Evolutionary conservation across 805 yeast genomes (phyloP).

Genomic region (Metahyphopichia silvanorum): DNA sequence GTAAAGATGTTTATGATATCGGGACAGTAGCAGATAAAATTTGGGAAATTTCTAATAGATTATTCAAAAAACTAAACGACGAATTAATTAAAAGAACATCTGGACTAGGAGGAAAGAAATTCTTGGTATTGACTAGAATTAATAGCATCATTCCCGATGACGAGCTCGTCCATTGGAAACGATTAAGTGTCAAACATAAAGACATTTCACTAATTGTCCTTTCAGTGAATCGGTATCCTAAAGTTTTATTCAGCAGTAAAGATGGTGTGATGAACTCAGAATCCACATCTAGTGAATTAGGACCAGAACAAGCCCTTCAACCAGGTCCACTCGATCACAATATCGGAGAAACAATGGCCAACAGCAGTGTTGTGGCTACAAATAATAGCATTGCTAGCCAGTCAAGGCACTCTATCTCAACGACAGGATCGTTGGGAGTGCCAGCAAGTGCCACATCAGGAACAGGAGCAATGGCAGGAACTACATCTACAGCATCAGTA

Average conservation of each 20-base stretch:
- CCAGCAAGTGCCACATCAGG: too few species aligned
- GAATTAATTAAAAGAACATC: conserved; percentile 28
- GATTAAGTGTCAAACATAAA: conserved; percentile 57
- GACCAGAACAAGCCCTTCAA: neutral
- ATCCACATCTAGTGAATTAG: conserved; percentile 1
- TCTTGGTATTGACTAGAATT: conserved; percentile 64
- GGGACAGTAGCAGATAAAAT: conserved; percentile 61
- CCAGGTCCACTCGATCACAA: neutral
- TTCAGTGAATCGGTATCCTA: conserved; percentile 61
- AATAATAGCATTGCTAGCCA: neutral
- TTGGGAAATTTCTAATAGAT: conserved; percentile 54
- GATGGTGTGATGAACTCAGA: conserved; percentile 9
- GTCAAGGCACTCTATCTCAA: too few species aligned
- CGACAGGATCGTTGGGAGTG: too few species aligned
- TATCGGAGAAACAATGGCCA: neutral
- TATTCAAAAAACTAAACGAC: conserved; percentile 36
- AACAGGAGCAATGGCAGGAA: neutral
- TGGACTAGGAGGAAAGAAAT: conserved; percentile 50
- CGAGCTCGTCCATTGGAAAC: conserved; percentile 75
- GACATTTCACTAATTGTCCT: conserved; percentile 64
- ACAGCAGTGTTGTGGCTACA: neutral
- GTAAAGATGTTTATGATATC: conserved; percentile 20
- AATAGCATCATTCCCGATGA: conserved; percentile 79
- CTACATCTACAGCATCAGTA: neutral
- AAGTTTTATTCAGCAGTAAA: conserved; percentile 26